Percentiles rank a stretch among this genome's conserved stretches.
phyloP scores from a whole-genome alignment of 495 filamentous ascomycete genomes.

The Eremomyces bilateralis region DNA sequence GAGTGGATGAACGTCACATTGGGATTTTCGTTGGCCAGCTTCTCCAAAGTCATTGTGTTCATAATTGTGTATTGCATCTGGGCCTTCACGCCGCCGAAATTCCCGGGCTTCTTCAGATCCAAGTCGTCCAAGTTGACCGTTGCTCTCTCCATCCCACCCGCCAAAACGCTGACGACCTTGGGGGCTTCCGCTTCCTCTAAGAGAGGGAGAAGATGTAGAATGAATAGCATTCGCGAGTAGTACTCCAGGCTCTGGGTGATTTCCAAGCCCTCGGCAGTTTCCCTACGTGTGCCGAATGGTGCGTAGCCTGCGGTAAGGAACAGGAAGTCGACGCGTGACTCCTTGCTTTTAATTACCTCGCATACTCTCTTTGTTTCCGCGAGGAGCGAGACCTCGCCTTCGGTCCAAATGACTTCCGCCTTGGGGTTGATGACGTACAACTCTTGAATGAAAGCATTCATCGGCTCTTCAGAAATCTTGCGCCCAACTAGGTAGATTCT shows the following conservation, averaged over 20 bases:
- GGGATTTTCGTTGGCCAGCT: conserved; percentile 17
- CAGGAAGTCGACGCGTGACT: conserved; percentile 17
- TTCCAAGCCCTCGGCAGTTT: conserved; percentile 15
- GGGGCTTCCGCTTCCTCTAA: conserved; percentile 10
- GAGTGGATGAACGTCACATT: conserved; percentile 20
- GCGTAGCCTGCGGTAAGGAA: conserved; percentile 21
- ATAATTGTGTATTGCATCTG: conserved; percentile 7
- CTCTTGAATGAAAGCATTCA: conserved; percentile 13
- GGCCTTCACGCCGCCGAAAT: conserved; percentile 12
- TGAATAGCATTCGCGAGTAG: conserved; percentile 19
- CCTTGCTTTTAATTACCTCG: conserved; percentile 13
- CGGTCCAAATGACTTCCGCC: conserved; percentile 18
- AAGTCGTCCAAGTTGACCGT: conserved; percentile 16
- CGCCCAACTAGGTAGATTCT: conserved; percentile 20
- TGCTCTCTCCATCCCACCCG: conserved; percentile 14
- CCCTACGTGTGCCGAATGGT: conserved; percentile 14
- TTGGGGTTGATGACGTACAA: conserved; percentile 17
- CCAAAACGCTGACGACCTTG: conserved; percentile 16
- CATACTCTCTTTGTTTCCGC: conserved; percentile 16
- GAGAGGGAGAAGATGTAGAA: conserved; percentile 16
- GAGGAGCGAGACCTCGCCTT: conserved; percentile 20
- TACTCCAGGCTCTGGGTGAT: conserved; percentile 15
- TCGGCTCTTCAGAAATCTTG: conserved; percentile 9
- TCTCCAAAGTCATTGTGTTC: conserved; percentile 8
- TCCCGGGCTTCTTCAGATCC: conserved; percentile 16